Evolutionary conservation across 352 stramenopile genomes (phyloP), one percentile per base, ranked within the genome.

Genomic region (Aphanomyces stellatus): DNA sequence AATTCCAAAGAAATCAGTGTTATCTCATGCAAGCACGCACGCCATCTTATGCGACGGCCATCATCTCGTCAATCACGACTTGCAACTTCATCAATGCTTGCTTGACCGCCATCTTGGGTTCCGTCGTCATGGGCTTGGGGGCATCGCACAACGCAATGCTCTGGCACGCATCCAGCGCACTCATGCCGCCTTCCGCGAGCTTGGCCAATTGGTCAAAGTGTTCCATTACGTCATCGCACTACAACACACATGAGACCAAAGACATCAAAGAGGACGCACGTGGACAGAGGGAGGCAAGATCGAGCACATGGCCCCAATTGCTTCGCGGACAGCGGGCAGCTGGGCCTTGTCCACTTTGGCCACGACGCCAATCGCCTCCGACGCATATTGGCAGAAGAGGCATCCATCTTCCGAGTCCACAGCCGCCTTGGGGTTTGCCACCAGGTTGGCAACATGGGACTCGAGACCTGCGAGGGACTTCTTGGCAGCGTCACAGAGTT

Each of bases 361-460:
- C 13, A 67, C 60, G 3, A 41, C 27, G 3, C 27, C 41, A 46
- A 67, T 67, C 46, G 60, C 57, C 25, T 49, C 37, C n/a, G 49
- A 49, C 30, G 60, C 41, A 33, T 67, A 67, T 33, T 67, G 48
- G 60, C 60, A 67, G 30, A 67, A 67, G 17, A 60, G 43, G 30
- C 60, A 67, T 11, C 60, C 60, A 42, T 67, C 60, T 7, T 46
- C 40, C 34, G 60, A 37, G 5, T 19, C 34, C 5, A 66, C 59
- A 5, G 59, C 60, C 7, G 5, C 11, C 33, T 56, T 41, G 34
- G 42, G 37, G 46, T 57, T 13, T 0, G 41, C 42, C 1, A 67
- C 24, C 25, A 19, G 25, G 11, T 55, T 17, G 17, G 60, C 42
- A 7, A 67, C 60, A 11, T 57, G 41, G 28, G 30, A 13, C 28